Percentiles rank a stretch among this genome's conserved stretches.
phyloP scores from a whole-genome alignment of 2,329 filamentous ascomycete genomes.

The Scytalidium sp. region DNA sequence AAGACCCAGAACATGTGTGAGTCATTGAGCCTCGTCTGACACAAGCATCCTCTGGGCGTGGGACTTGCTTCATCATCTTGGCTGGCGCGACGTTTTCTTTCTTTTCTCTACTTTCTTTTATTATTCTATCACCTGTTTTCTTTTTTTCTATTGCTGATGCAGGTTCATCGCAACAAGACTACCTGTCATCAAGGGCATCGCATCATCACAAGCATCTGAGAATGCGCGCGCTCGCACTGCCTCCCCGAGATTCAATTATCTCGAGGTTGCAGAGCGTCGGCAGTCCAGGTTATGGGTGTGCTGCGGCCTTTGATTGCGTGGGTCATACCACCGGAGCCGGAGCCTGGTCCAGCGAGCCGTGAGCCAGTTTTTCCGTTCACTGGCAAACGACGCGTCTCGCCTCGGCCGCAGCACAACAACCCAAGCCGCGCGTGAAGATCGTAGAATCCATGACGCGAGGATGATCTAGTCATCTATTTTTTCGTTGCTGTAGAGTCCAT shows the following conservation, averaged over 20 bases:
- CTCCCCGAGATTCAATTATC: no score
- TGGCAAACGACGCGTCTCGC: neutral
- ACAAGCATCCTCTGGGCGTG: neutral
- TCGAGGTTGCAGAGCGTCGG: no score
- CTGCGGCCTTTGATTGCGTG: neutral
- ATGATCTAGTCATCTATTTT: no score
- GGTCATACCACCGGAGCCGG: neutral
- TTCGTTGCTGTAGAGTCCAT: no score
- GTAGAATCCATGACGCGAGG: neutral
- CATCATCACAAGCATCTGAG: no score
- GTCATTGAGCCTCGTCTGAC: neutral
- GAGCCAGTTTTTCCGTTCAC: neutral
- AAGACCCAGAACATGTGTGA: neutral
- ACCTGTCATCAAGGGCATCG: no score
- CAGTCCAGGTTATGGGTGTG: neutral
- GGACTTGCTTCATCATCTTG: neutral
- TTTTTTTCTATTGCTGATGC: no score
- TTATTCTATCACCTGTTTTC: no score
- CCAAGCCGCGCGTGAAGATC: neutral
- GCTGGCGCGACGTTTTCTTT: neutral
- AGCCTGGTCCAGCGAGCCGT: no score
- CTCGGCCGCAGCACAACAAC: neutral
- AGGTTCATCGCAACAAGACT: no score
- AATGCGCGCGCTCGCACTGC: no score
- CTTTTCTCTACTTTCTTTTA: neutral